Conservation (phyloP, 768 basidiomycete species). For the Russula compacta region DNA sequence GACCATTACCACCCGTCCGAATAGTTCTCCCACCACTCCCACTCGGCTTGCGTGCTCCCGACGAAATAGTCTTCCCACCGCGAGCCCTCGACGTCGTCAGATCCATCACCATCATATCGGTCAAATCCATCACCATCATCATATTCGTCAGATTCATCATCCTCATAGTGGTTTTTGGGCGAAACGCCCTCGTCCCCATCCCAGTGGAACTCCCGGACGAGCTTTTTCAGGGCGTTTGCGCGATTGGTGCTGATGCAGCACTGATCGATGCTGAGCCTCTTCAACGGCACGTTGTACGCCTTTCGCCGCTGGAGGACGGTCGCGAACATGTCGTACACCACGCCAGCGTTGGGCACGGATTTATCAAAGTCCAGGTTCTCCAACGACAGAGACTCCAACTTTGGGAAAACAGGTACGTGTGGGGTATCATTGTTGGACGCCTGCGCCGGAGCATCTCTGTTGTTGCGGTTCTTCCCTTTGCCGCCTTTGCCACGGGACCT, state of each 20-base stretch:
- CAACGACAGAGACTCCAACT: constrained; percentile 2
- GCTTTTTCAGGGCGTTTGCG: background rate
- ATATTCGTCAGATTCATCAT: background rate
- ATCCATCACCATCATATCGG: background rate
- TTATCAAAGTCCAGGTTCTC: background rate
- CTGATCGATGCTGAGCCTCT: background rate
- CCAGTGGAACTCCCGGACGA: background rate
- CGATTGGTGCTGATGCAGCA: background rate
- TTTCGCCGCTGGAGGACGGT: background rate
- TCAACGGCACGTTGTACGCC: background rate
- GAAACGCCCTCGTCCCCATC: background rate
- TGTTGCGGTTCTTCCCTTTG: background rate
- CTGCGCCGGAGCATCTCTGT: background rate
- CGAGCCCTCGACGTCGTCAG: background rate
- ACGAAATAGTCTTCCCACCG: background rate
- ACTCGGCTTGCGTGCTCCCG: background rate
- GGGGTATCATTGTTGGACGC: background rate
- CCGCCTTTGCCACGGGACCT: background rate
- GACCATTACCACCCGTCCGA: background rate
- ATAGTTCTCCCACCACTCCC: background rate
- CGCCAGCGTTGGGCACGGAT: background rate
- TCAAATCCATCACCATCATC: no score
- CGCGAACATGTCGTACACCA: background rate
- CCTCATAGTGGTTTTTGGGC: no score
- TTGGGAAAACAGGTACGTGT: background rate